These are phyloP conservation scores for Penicillium subrubescens DNA, from an alignment of 495 filamentous ascomycete species.

Conservation along the genomic window DNA sequence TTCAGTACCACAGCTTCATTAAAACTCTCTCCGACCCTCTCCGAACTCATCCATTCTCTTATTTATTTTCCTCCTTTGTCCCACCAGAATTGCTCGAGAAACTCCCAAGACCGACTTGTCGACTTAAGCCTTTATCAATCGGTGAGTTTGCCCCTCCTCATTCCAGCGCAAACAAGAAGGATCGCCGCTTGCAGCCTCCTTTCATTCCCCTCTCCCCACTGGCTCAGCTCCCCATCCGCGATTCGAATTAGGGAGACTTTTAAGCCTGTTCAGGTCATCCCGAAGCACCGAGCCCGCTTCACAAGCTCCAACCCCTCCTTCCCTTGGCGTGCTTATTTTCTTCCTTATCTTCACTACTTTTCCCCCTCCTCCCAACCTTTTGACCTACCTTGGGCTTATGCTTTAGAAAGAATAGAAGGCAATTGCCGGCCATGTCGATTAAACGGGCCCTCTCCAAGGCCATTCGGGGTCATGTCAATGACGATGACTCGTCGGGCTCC, in stretches of 20 bases:
- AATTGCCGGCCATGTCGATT: conserved; percentile 42
- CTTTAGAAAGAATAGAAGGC: conserved; percentile 7
- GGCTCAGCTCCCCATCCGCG: not conserved
- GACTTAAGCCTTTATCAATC: not conserved
- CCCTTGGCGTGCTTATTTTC: not conserved
- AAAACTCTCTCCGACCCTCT: not conserved
- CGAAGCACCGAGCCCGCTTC: not conserved
- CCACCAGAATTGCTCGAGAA: too few relatives aligned
- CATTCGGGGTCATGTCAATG: conserved; percentile 23
- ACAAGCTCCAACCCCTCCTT: not conserved
- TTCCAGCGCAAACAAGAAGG: not conserved
- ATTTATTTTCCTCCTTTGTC: not conserved
- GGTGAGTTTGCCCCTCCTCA: not conserved
- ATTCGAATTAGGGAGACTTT: not conserved
- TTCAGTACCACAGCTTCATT: too few relatives aligned
- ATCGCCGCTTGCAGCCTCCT: conserved; percentile 10
- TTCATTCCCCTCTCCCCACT: not conserved
- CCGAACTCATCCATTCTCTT: not conserved
- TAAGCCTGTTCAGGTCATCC: not conserved
- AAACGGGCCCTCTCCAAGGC: conserved; percentile 50
- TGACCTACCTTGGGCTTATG: not conserved
- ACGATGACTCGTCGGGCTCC: conserved; percentile 29
- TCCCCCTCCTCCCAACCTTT: not conserved
- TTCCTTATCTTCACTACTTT: not conserved
- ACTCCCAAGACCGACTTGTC: not conserved